Evolutionary conservation across 345 rosid species (phyloP).

Genomic region (Triadica sebifera): DNA sequence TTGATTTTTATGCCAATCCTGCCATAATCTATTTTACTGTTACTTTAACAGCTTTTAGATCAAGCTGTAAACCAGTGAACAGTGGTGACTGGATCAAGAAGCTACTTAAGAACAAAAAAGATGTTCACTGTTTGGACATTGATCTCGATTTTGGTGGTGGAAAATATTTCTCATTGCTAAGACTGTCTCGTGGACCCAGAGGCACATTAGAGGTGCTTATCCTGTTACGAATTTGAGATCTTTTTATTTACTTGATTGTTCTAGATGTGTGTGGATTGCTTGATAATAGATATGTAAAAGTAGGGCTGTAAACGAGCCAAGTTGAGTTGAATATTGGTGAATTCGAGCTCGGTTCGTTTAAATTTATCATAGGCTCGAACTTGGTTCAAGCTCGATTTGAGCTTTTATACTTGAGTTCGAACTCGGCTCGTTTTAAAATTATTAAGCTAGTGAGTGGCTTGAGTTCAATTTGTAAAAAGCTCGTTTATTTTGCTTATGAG

Average conservation of each 20-base stretch:
- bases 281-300: conserved; percentile 6
- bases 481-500: too few species aligned
- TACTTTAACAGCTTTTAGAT: conserved; percentile 54
- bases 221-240: conserved; percentile 1
- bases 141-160: conserved; percentile 85
- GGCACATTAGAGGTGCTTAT: conserved; percentile 82
- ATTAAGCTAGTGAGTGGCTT: too few species aligned
- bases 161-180: conserved; percentile 64
- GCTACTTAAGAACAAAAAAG: conserved; percentile 57
- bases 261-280: conserved; percentile 6
- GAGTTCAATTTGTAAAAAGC: too few species aligned
- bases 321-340: too few species aligned
- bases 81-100: conserved; percentile 85
- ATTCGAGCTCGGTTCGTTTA: too few species aligned
- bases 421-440: too few species aligned
- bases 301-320: too few species aligned
- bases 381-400: too few species aligned
- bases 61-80: conserved; percentile 76
- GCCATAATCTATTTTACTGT: conserved; percentile 59
- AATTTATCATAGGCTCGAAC: too few species aligned
- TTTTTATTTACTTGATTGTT: conserved; percentile 9
- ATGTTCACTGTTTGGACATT: conserved; percentile 55
- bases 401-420: too few species aligned
- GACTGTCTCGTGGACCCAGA: conserved; percentile 73
- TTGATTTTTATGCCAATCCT: conserved; percentile 79